Evolutionary conservation across 305 asterid genomes (phyloP).

Genomic region (Rubia balearica): DNA sequence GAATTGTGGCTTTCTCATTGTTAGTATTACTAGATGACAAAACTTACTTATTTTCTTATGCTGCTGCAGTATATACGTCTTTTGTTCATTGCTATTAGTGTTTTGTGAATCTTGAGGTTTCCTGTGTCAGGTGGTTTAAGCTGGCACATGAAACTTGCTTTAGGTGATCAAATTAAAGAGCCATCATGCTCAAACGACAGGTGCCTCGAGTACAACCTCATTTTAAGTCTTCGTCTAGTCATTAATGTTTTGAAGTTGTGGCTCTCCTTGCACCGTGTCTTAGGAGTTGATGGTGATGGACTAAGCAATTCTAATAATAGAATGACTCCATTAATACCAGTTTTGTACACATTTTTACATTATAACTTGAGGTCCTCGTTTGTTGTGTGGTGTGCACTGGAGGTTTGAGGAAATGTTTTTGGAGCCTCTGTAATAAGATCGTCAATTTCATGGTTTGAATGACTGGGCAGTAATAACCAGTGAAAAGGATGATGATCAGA

Average conservation of each 20-base stretch:
- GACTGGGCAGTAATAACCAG: background rate
- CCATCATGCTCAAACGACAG: background rate
- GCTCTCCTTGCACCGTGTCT: background rate
- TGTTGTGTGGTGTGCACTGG: too few relatives aligned
- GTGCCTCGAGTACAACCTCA: background rate
- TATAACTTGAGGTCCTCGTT: too few relatives aligned
- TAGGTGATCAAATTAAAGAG: background rate
- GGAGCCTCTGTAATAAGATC: too few relatives aligned
- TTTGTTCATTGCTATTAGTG: background rate
- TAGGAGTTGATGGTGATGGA: slow-evolving; percentile 4
- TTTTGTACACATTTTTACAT: background rate
- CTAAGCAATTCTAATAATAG: too few relatives aligned
- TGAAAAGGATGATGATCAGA: background rate
- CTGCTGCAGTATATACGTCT: background rate
- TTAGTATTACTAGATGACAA: background rate
- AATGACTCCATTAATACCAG: background rate
- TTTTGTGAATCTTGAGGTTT: background rate
- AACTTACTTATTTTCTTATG: background rate
- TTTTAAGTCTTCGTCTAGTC: background rate
- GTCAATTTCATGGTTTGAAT: too few relatives aligned
- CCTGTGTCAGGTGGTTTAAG: background rate
- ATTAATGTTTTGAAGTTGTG: background rate
- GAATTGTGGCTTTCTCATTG: background rate
- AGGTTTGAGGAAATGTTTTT: too few relatives aligned
- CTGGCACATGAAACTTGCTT: background rate